Conservation (phyloP, 257 asterid genomes). For the Primulina eburnea region DNA sequence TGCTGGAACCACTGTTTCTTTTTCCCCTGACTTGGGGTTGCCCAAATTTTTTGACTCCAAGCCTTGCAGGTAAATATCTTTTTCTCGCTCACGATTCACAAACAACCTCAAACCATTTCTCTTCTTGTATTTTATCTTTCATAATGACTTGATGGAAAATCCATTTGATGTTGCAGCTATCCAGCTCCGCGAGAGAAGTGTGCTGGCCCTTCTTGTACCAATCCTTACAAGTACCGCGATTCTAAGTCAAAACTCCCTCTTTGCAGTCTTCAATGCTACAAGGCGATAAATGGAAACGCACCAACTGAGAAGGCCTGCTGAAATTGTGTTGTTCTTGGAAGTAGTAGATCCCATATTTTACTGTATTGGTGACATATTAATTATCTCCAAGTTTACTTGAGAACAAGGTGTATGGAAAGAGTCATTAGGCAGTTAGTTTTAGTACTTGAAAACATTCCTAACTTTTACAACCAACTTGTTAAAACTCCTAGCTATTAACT, state of each 20-base stretch:
- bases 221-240: constrained; percentile 90
- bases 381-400: constrained; percentile 22
- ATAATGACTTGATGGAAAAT: background rate
- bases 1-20: constrained; percentile 74
- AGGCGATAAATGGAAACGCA: constrained; percentile 55
- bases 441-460: constrained; percentile 17
- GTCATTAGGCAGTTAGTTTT: constrained; percentile 16
- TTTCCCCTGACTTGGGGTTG: constrained; percentile 78
- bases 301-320: constrained; percentile 46
- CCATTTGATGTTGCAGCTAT: constrained; percentile 57
- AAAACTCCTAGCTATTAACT: background rate
- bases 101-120: background rate
- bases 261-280: constrained; percentile 93
- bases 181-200: constrained; percentile 93
- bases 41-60: constrained; percentile 62
- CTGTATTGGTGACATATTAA: constrained; percentile 11
- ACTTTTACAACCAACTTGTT: constrained; percentile 8
- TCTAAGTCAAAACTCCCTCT: constrained; percentile 90
- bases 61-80: constrained; percentile 43
- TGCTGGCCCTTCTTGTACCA: constrained; percentile 77
- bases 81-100: background rate
- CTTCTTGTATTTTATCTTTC: background rate
- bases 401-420: constrained; percentile 22
- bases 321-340: constrained; percentile 20
- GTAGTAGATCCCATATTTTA: constrained; percentile 14